Evolutionary conservation across 176 grass and related monocot species (phyloP).

Genomic region (Melocanna baccifera): DNA sequence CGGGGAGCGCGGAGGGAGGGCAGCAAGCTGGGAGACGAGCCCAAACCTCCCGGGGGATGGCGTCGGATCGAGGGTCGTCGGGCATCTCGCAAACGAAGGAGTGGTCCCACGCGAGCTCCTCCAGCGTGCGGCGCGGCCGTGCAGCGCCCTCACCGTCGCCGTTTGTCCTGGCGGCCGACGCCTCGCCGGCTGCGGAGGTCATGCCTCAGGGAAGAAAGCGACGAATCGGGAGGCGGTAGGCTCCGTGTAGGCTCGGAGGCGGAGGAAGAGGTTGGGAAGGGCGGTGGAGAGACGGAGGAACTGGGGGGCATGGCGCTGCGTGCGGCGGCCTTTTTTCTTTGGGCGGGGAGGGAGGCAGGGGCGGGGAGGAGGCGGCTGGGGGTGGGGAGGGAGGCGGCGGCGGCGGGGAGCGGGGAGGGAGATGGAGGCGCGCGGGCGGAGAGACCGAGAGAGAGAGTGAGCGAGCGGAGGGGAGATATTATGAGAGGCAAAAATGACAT

Average conservation of each 20-base stretch:
- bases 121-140: slow-evolving; percentile 41
- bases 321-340: slow-evolving; percentile 12
- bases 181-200: slow-evolving; percentile 18
- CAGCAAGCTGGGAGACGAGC: neutral
- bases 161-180: neutral
- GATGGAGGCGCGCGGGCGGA: no score
- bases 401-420: no score
- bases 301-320: slow-evolving; percentile 43
- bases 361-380: no score
- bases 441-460: no score
- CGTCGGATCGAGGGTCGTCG: slow-evolving; percentile 62
- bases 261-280: slow-evolving; percentile 1
- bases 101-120: slow-evolving; percentile 81
- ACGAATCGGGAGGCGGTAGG: neutral
- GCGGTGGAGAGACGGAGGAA: slow-evolving; percentile 32
- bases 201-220: slow-evolving; percentile 11
- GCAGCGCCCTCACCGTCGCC: neutral
- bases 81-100: slow-evolving; percentile 80
- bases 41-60: slow-evolving; percentile 51
- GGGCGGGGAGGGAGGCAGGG: no score
- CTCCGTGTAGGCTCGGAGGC: neutral
- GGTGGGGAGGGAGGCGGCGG: no score
- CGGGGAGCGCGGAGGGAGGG: no score
- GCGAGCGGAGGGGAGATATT: no score
- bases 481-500: no score